Evolutionary conservation across 1,284 basidiomycete genomes (phyloP), one percentile per base, ranked within the genome.

Genomic region (Fistulina hepatica): DNA sequence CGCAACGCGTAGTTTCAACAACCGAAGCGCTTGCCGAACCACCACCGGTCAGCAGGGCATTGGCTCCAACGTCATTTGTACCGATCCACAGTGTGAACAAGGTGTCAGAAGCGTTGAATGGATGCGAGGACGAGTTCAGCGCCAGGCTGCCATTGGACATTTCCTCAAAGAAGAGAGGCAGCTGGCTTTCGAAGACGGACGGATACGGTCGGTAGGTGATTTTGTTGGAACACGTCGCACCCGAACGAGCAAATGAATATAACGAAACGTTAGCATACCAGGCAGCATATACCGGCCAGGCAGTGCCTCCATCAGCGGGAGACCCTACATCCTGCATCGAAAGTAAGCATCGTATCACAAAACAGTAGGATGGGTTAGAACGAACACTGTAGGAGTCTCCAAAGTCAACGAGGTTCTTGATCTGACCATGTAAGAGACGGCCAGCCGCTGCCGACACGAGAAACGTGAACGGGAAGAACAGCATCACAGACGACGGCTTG

Each of bases 51-150:
- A 68, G 40, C 21, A 69, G 49, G 5, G 60, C 53, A 22, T 58
- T 59, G 5, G 52, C 53, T 4, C 65, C 65, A 17, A 67, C 52
- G 47, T 67, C 65, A 42, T 66, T 69, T 6, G 65, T 67, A 3
- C 66, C 66, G 33, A 67, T 59, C 65, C 66, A 69, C 12, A 67
- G 52, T 1, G 61, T 63, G 42, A 64, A 67, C 10, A 68, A 42
- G 1, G 66, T 67, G 27, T 61, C 49, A 12, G 51, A 45, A 9
- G 56, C 42, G 10, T 31, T 31, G 13, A 16, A 13, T 19, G 28
- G 11, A 8, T 13, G 15, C 28, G 19, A 13, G 28, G 9, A 10
- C 28, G 28, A 11, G 9, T 52, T 40, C 2, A 65, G 43, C n/a
- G 44, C 51, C 15, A 58, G 35, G 0, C 53, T 48, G 15, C 55